Evolutionary conservation across 495 filamentous ascomycete genomes (phyloP).

Genomic region (Penicillium pancosmium): DNA sequence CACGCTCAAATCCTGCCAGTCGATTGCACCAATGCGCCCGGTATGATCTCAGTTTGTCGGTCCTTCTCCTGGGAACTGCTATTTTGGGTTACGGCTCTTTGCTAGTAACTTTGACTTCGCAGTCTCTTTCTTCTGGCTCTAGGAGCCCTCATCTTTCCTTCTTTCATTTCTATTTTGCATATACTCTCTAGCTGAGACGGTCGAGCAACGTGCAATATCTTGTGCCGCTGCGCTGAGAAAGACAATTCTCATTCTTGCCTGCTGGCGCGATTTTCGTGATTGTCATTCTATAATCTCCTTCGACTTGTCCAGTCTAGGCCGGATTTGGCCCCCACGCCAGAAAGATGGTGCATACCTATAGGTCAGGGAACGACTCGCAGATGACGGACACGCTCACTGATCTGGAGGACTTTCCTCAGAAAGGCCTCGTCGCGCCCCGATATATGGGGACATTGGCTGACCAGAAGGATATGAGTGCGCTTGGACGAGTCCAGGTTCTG

Average conservation of each 20-base stretch:
- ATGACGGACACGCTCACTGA: slow-evolving; percentile 17
- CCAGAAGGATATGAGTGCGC: slow-evolving; percentile 45
- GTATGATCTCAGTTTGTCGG: slow-evolving; percentile 4
- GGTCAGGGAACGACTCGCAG: slow-evolving; percentile 19
- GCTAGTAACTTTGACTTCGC: neutral
- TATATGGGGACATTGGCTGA: slow-evolving; percentile 46
- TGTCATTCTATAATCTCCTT: neutral
- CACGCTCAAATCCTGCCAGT: slow-evolving; percentile 16
- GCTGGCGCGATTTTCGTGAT: neutral
- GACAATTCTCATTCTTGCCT: neutral
- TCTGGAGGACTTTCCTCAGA: slow-evolving; percentile 29
- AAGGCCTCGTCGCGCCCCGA: slow-evolving; percentile 38
- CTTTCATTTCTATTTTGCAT: slow-evolving; percentile 3
- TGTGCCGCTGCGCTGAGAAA: neutral
- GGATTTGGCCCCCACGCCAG: slow-evolving; percentile 3
- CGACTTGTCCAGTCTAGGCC: neutral
- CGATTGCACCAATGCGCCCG: neutral
- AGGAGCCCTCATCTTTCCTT: neutral
- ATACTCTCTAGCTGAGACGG: neutral
- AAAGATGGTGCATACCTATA: slow-evolving; percentile 10
- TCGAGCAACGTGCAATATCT: neutral
- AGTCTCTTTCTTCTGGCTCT: neutral
- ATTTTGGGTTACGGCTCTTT: slow-evolving; percentile 18
- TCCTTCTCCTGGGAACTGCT: slow-evolving; percentile 24
- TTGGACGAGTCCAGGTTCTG: slow-evolving; percentile 48